Conservation (phyloP, 2,329 filamentous ascomycete species). For the Xylaria sp. region DNA sequence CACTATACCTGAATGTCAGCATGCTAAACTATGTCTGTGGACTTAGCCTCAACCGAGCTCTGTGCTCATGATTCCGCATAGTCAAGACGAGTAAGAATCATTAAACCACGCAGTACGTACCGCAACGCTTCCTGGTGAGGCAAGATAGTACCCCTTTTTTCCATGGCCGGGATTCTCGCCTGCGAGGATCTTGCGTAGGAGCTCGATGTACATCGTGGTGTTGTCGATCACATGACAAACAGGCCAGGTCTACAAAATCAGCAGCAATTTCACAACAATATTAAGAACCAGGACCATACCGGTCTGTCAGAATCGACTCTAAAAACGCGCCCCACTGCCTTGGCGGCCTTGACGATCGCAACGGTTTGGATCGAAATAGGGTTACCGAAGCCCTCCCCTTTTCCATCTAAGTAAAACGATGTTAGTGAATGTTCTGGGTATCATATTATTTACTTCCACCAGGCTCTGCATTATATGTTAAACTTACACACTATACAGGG, state of each 20-base stretch:
- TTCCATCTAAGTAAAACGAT: conserved; percentile 39
- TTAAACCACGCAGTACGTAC: conserved; percentile 11
- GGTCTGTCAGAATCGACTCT: conserved; percentile 43
- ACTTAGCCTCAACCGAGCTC: not conserved
- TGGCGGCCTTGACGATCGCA: conserved; percentile 50
- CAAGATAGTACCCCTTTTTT: conserved; percentile 53
- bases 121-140: conserved; percentile 48
- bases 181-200: conserved; percentile 48
- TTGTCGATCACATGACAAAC: conserved; percentile 56
- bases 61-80: too few relatives aligned
- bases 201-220: conserved; percentile 46
- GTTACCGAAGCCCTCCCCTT: conserved; percentile 54
- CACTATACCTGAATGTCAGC: conserved; percentile 36
- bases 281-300: conserved; percentile 30
- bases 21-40: not conserved
- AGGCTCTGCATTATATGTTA: not conserved
- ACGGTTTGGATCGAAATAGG: conserved; percentile 54
- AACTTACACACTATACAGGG: conserved; percentile 55
- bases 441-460: not conserved
- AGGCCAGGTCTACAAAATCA: conserved; percentile 48
- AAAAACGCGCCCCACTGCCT: conserved; percentile 44
- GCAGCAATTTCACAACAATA: not conserved
- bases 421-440: not conserved
- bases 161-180: conserved; percentile 43
- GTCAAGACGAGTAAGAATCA: not conserved